Percentiles rank a stretch among this genome's conserved stretches.
These are phyloP conservation scores for Lepiota brunneoincarnata DNA, from an alignment of 768 basidiomycete species.

Conservation along the genomic window DNA sequence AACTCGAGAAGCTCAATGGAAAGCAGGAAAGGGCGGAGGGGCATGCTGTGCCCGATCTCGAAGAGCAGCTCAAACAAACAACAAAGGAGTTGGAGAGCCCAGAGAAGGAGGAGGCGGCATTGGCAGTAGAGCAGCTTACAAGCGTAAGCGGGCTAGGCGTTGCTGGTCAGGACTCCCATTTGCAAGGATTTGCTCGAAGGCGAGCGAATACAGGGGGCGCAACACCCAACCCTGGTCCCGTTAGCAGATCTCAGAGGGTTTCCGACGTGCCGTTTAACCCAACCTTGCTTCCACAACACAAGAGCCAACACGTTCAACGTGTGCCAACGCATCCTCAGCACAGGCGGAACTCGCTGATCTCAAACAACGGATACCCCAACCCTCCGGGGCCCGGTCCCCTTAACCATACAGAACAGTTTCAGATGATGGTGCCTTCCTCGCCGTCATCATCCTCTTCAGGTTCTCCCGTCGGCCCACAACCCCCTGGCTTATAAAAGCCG, in stretches of 20 bases:
- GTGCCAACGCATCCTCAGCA: neutral
- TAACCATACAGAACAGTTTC: neutral
- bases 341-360: neutral
- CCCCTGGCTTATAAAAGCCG: neutral
- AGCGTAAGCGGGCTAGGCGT: slow-evolving; percentile 5
- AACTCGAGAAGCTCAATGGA: slow-evolving; percentile 62
- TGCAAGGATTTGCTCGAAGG: neutral
- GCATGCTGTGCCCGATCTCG: slow-evolving; percentile 59
- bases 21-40: slow-evolving; percentile 69
- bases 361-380: neutral
- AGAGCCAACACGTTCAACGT: neutral
- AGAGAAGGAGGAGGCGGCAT: slow-evolving; percentile 27
- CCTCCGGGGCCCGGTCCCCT: slow-evolving; percentile 1
- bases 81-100: slow-evolving; percentile 56
- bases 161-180: slow-evolving; percentile 1
- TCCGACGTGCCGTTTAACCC: neutral
- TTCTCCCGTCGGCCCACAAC: neutral
- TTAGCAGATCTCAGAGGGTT: neutral
- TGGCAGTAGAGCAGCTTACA: slow-evolving; percentile 22
- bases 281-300: neutral
- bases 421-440: neutral
- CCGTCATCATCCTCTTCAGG: slow-evolving; percentile 1
- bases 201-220: slow-evolving; percentile 8
- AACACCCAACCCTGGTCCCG: neutral
- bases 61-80: slow-evolving; percentile 59